Evolutionary conservation across 805 yeast genomes (phyloP), one percentile per base, ranked within the genome.

Genomic region (Lipomyces mesembrius): DNA sequence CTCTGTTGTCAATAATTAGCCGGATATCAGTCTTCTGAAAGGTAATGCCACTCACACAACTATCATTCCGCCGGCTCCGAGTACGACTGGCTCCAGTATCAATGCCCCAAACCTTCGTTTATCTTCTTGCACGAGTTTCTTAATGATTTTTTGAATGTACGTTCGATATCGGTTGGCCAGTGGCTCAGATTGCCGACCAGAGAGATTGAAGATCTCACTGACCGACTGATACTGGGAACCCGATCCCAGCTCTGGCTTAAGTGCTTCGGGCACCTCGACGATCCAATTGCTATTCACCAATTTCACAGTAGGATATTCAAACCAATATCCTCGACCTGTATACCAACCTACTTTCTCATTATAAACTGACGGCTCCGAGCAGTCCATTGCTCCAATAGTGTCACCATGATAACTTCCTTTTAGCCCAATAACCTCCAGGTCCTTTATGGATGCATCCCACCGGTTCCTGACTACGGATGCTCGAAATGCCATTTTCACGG

Each of bases 41-140:
- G 9, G 14, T n/a, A 49, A 49, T 22, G 12, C 27, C 2, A 52
- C 55, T 52, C 55, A 52, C 55, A 69, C 59, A 51, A 68, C 58
- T 3, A 71, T 57, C 75, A 73, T 73, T 37, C 75, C 75, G 3
- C 75, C 75, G 1, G 75, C 75, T 32, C 75, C 75, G 5, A 73
- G 61, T 20, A 73, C 58, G 11, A 73, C 65, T 7, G 75, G 74
- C 61, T 73, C 75, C 57, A 73, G 54, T 46, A 73, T 56, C 34
- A 73, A 59, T 5, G 75, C 75, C n/a, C 75, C 75, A 58, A 73
- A 73, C 37, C 67, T 69, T 3, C 60, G 59, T 22, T 74, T 74
- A 14, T 55, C 22, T 7, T 37, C 43, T n/a, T 32, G 43, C 7
- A 72, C 43, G 46, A 62, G 56, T 1, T 49, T 54, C n/a, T 52